Conservation (phyloP, 371 early-diverging fungal genomes). For the Sporodiniella umbellata region DNA sequence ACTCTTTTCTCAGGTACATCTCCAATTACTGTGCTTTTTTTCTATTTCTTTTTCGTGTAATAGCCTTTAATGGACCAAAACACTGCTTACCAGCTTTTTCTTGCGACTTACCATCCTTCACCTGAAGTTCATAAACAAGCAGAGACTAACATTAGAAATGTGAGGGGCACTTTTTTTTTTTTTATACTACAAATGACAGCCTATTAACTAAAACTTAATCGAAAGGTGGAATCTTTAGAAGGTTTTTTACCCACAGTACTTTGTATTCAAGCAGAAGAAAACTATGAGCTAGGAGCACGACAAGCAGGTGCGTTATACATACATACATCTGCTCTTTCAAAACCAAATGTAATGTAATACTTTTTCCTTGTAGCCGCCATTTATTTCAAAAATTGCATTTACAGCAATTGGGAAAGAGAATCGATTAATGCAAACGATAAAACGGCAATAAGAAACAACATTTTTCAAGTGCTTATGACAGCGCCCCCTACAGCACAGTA, state of each 20-base stretch:
- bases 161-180: conserved; percentile 11
- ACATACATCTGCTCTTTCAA: no score
- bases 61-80: conserved; percentile 34
- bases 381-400: conserved; percentile 89
- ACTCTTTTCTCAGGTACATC: not conserved
- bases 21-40: not conserved
- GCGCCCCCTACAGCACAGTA: conserved; percentile 71
- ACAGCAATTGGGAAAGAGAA: conserved; percentile 67
- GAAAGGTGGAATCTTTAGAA: conserved; percentile 59
- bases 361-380: conserved; percentile 67
- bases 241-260: conserved; percentile 70
- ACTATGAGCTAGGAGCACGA: conserved; percentile 62
- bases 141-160: conserved; percentile 44
- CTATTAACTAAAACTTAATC: not conserved
- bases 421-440: conserved; percentile 71
- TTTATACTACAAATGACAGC: not conserved
- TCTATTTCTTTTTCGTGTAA: not conserved
- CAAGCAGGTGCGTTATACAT: conserved; percentile 68
- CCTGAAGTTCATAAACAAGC: conserved; percentile 65
- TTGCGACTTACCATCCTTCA: conserved; percentile 70
- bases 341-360: no score
- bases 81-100: conserved; percentile 56
- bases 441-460: conserved; percentile 60
- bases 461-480: conserved; percentile 70
- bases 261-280: conserved; percentile 67